Percentiles rank a stretch among this genome's conserved stretches.
Evolutionary conservation across 306 rosid genomes (phyloP).

Genomic region (Medicago ruthenica): DNA sequence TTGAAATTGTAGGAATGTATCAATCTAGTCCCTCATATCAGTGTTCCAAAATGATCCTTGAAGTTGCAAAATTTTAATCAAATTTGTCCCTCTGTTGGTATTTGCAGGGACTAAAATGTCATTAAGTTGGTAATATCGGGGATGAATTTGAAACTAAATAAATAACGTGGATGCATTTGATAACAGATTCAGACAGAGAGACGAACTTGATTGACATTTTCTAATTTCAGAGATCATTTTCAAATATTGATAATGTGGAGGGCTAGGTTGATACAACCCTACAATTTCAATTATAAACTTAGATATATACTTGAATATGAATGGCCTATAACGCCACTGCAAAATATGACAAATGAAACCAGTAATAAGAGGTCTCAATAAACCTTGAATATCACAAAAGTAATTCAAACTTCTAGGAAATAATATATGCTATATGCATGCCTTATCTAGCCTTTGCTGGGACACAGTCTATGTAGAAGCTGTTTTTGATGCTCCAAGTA

Average conservation of each 20-base stretch:
- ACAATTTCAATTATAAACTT: neutral
- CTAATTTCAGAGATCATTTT: neutral
- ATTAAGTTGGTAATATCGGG: neutral
- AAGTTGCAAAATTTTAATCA: neutral
- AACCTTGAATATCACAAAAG: slow-evolving; percentile 8
- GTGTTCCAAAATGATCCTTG: neutral
- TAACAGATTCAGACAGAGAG: neutral
- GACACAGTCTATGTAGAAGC: slow-evolving; percentile 52
- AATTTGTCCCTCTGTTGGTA: neutral
- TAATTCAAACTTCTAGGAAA: neutral
- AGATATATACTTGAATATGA: neutral
- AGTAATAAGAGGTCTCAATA: neutral
- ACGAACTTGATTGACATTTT: neutral
- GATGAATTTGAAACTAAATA: neutral
- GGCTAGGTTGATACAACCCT: neutral
- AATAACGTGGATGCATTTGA: neutral
- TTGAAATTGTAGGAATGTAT: neutral
- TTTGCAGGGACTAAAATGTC: neutral
- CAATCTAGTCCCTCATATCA: neutral
- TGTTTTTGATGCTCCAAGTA: slow-evolving; percentile 66
- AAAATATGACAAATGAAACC: neutral
- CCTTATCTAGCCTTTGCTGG: slow-evolving; percentile 40
- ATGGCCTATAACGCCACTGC: neutral
- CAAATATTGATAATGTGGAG: neutral
- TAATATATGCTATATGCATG: neutral